A percentile compares a stretch with the other conserved stretches of the same genome.
Evolutionary conservation across 2,329 filamentous ascomycete genomes (phyloP).

Genomic region (Xylaria polymorpha): DNA sequence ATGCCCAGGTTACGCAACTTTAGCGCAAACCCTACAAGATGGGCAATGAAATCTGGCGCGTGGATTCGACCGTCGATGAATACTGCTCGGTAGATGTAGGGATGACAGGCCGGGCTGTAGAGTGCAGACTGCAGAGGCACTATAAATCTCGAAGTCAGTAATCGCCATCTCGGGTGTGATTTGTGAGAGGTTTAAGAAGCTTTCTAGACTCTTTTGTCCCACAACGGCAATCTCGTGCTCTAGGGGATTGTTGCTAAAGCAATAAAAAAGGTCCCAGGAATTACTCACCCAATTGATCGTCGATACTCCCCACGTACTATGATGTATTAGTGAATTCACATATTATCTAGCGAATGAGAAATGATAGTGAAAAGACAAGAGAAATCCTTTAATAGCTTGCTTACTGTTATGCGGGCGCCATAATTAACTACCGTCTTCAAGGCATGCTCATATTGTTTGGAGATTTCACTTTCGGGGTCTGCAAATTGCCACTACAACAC

Average conservation of each 20-base stretch:
- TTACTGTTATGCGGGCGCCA: constrained; percentile 78
- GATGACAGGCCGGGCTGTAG: constrained; percentile 86
- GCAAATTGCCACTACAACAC: constrained; percentile 80
- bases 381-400: constrained; percentile 33
- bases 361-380: background rate
- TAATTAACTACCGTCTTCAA: constrained; percentile 79
- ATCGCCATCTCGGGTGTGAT: too few relatives aligned
- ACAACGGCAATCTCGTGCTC: too few relatives aligned
- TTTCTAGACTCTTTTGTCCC: too few relatives aligned
- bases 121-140: constrained; percentile 94
- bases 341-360: background rate
- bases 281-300: constrained; percentile 77
- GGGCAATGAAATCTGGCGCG: constrained; percentile 91
- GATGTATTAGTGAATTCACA: constrained; percentile 26
- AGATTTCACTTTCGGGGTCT: constrained; percentile 82
- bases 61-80: constrained; percentile 95
- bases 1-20: constrained; percentile 95
- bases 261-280: too few relatives aligned
- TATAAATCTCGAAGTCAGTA: too few relatives aligned
- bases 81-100: constrained; percentile 94
- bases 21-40: constrained; percentile 90
- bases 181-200: too few relatives aligned
- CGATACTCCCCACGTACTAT: constrained; percentile 87
- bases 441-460: constrained; percentile 81
- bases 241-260: too few relatives aligned